Base-by-base conservation (phyloP, 139 green algal species). In the Eudorina sp. region DNA sequence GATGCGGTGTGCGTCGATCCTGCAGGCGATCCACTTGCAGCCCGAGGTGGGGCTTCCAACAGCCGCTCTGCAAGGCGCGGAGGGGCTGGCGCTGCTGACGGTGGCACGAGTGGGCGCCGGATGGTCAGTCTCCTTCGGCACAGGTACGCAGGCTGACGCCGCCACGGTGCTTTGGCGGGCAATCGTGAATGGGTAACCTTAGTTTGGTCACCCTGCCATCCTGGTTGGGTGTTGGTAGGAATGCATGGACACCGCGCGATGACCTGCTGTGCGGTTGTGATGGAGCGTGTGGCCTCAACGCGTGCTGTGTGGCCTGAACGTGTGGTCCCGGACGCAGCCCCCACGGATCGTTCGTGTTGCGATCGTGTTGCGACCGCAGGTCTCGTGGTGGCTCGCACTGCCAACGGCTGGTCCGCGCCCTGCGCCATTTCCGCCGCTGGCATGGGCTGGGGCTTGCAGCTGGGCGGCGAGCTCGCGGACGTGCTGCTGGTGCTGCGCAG, bases 401-500 rank as follows among this genome's bases (percentile, higher is more conserved):
- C 73, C 34, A 89, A 88, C 34, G 36, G 45, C 27, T 96, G 93
- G 94, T 94, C 92, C 0, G 83, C 93, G 2, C 94, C 94, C 9
- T 95, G 90, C 34, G 92, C 93, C 27, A 62, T 93, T 31, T 85
- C 88, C 16, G 86, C 90, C 31, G 89, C 69, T 29, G 90, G 91
- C 53, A 29, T 94, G 29, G 94, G 94, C 40, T 96, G 93, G 93
- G 94, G 94, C 3, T 80, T 95, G 62, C 93, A 95, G 90, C 55
- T 91, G 31, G 91, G 93, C 9, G 90, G 90, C 23, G 69, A 92
- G 84, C 92, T 96, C 11, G 91, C 91, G 48, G 94, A 96, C 84
- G 82, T 96, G 40, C 85, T 96, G 60, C 90, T 96, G 51, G 94
- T 96, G 40, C 89, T 89, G 51, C 84, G 55, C 41, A 51, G 55